These are phyloP conservation scores for Sordaria brevicollis DNA, from an alignment of 495 filamentous ascomycete species.

Conservation along the genomic window DNA sequence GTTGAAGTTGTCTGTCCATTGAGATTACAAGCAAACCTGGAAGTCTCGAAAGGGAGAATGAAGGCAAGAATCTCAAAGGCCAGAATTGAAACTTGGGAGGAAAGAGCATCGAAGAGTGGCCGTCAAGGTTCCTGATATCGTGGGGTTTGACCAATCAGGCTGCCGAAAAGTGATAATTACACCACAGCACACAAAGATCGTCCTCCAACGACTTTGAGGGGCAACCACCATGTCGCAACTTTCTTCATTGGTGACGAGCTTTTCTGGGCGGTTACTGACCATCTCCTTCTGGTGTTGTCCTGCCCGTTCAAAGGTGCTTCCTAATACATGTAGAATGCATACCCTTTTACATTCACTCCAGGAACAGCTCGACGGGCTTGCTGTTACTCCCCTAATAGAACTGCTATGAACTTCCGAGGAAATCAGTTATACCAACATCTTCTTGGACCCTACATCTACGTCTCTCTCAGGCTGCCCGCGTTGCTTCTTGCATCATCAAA, in stretches of 20 bases:
- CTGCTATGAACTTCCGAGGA: background rate
- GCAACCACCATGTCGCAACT: background rate
- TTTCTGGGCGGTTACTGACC: background rate
- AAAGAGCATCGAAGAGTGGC: background rate
- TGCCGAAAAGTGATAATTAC: background rate
- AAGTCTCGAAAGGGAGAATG: background rate
- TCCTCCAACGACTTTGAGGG: background rate
- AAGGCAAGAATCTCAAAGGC: background rate
- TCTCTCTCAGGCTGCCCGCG: background rate
- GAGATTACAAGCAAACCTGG: background rate
- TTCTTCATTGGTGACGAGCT: background rate
- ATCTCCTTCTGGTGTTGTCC: background rate
- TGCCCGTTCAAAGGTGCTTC: background rate
- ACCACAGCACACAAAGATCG: background rate
- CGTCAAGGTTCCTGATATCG: background rate
- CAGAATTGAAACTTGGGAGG: background rate
- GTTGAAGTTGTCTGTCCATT: background rate
- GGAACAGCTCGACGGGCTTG: no score
- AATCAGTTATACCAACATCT: no score
- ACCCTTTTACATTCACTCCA: no score
- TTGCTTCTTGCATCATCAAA: background rate
- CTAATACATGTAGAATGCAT: background rate
- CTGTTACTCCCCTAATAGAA: background rate
- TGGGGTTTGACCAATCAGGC: background rate
- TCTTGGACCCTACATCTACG: no score